Evolutionary conservation across 495 filamentous ascomycete genomes (phyloP).

Genomic region (Bacidia gigantensis): DNA sequence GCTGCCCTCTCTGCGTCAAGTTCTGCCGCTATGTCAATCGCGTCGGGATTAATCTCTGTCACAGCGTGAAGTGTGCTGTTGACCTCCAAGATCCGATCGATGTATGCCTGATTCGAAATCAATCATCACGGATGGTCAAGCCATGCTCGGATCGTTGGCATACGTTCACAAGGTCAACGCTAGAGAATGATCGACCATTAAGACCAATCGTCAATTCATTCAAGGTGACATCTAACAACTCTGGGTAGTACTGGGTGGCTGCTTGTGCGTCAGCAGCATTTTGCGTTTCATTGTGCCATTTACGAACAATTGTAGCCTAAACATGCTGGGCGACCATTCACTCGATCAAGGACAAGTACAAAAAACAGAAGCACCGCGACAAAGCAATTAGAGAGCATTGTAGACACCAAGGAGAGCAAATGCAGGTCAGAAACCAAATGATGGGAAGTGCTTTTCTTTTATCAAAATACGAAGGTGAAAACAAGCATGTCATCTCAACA

Average conservation of each 20-base stretch:
- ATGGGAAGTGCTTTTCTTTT: neutral
- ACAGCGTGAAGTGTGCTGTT: conserved; percentile 37
- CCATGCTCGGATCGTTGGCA: neutral
- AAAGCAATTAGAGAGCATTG: neutral
- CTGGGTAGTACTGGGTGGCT: conserved; percentile 20
- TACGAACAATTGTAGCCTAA: neutral
- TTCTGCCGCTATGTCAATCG: conserved; percentile 33
- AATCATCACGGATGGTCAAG: neutral
- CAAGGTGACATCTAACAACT: conserved; percentile 35
- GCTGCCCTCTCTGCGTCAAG: conserved; percentile 37
- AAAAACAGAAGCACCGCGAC: neutral
- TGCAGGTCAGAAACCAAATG: neutral
- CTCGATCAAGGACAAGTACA: neutral
- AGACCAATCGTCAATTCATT: conserved; percentile 41
- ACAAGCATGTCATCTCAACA: neutral
- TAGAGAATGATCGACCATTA: conserved; percentile 36
- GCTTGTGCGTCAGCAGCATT: neutral
- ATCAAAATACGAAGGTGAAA: neutral
- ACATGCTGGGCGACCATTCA: neutral
- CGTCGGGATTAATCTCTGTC: conserved; percentile 45
- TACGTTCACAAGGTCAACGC: conserved; percentile 43
- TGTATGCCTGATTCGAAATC: conserved; percentile 31
- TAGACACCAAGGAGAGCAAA: neutral
- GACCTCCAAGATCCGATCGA: conserved; percentile 37
- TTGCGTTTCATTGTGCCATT: neutral